Base-by-base conservation (phyloP, 2,329 filamentous ascomycete genomes). In the Neonectria sp. region DNA sequence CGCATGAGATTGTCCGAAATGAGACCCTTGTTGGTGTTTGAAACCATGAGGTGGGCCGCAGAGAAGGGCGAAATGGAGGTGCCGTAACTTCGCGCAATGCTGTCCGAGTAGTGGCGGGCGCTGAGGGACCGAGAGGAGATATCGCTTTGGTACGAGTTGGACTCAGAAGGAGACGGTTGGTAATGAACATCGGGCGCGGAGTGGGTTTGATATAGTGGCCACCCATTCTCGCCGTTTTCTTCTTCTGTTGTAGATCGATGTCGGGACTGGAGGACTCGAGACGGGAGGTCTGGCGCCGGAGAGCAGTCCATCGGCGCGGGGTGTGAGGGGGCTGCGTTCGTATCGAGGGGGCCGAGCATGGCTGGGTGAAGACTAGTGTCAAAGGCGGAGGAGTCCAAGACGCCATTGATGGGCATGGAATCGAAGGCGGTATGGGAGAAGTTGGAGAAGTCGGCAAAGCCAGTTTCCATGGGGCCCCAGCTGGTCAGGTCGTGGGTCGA, bases 131-230 rank as follows among this genome's bases (percentile, higher is more conserved):
- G 69, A 11, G 73, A 68, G 12, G 74, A 76, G 21, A 71, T 37
- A 13, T 76, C 74, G 68, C 74, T 76, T 57, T 72, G 74, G 57
- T 76, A 76, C 9, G 74, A 76, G 56, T 76, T 76, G 45, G 74
- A 75, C 3, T 64, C 71, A 11, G 74, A 76, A 7, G 74, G 74
- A 6, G 74, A 76, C 25, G 74, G 68, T 17, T 75, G 74, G 58
- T 74, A 76, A n/a, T 68, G 71, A 49, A 66, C 52, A 24, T 76
- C 74, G 31, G 49, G 70, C 60, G 12, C 71, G 11, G 73, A 75
- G 11, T 71, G 72, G 13, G 73, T 68, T n/a, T 75, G 73, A 35
- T 71, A 73, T 2, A 75, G 55, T 31, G 73, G 67, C 73, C 73
- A 75, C 4, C 72, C 74, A 13, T 70, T 76, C 46, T 76, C 73